These are phyloP conservation scores for Zarea fungicola DNA, from an alignment of 2,329 filamentous ascomycete species.

Conservation along the genomic window DNA sequence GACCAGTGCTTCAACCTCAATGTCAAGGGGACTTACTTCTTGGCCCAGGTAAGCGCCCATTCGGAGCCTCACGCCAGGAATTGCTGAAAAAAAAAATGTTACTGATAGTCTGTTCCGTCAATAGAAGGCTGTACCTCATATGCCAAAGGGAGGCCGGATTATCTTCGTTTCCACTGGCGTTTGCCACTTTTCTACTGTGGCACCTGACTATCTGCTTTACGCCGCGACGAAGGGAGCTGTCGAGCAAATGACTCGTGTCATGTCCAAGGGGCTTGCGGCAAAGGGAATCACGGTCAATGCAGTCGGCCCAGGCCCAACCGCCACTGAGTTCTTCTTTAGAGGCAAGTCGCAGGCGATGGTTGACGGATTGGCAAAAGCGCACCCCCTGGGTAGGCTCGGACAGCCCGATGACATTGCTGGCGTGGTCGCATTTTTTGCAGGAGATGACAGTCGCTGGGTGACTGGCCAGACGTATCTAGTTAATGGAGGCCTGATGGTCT, in stretches of 20 bases:
- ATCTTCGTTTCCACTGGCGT: conserved; percentile 46
- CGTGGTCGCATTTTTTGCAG: conserved; percentile 17
- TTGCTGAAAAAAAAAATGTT: not conserved
- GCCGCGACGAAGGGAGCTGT: conserved; percentile 53
- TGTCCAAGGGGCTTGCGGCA: conserved; percentile 50
- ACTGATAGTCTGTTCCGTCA: too few species aligned
- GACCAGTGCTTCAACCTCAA: conserved; percentile 46
- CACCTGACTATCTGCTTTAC: conserved; percentile 46
- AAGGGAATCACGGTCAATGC: conserved; percentile 46
- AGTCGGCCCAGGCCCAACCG: conserved; percentile 40
- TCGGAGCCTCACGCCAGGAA: not conserved
- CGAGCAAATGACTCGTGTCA: conserved; percentile 50
- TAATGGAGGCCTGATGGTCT: conserved; percentile 16
- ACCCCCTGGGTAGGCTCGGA: conserved; percentile 18
- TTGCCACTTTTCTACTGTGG: conserved; percentile 31
- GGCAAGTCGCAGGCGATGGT: conserved; percentile 44
- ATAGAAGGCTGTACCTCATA: conserved; percentile 48
- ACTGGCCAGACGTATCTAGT: conserved; percentile 18
- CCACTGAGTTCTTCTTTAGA: conserved; percentile 49
- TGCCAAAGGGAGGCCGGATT: conserved; percentile 42
- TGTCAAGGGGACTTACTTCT: conserved; percentile 47
- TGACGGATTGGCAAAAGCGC: conserved; percentile 29
- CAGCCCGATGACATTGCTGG: conserved; percentile 19
- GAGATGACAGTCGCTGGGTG: conserved; percentile 18
- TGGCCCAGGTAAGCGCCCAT: conserved; percentile 14